Percentiles rank a stretch among this genome's conserved stretches.
phyloP scores from a whole-genome alignment of 164 flowering plant genomes.

The Kingdonia uniflora region DNA sequence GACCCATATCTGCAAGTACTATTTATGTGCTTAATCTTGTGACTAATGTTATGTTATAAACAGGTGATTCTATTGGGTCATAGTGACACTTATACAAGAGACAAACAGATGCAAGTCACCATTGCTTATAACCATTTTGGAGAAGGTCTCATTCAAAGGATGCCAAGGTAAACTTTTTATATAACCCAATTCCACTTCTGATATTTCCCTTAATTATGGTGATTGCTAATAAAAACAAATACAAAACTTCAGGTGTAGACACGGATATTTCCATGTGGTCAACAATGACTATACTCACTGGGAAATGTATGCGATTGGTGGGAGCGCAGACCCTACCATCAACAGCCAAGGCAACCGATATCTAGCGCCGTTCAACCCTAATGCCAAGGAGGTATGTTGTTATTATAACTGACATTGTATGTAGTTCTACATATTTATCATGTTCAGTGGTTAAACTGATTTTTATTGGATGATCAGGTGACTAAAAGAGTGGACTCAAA shows the following conservation, averaged over 20 bases:
- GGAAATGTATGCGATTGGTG: conserved; percentile 17
- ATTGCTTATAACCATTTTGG: conserved; percentile 98
- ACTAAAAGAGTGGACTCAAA: conserved; percentile 79
- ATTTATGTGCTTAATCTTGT: background rate
- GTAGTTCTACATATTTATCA: no score
- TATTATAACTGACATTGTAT: background rate
- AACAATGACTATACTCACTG: conserved; percentile 19
- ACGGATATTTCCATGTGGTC: conserved; percentile 17
- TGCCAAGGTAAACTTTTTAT: conserved; percentile 66
- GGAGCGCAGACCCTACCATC: conserved; percentile 15
- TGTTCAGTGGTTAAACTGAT: background rate
- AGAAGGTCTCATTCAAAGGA: conserved; percentile 90
- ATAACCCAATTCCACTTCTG: background rate
- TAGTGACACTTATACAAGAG: conserved; percentile 69
- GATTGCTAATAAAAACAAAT: background rate
- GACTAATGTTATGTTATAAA: background rate
- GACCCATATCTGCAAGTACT: background rate
- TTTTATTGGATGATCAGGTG: conserved; percentile 38
- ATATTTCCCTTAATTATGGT: background rate
- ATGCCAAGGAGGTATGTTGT: conserved; percentile 12
- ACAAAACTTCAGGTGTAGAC: conserved; percentile 12
- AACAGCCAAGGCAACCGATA: conserved; percentile 18
- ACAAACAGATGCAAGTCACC: conserved; percentile 94
- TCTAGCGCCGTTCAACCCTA: conserved; percentile 14
- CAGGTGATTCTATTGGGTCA: conserved; percentile 97